Percentiles rank a stretch among this genome's conserved stretches.
Conservation (phyloP, 805 yeast genomes). For the Schwanniomyces yamadae region DNA sequence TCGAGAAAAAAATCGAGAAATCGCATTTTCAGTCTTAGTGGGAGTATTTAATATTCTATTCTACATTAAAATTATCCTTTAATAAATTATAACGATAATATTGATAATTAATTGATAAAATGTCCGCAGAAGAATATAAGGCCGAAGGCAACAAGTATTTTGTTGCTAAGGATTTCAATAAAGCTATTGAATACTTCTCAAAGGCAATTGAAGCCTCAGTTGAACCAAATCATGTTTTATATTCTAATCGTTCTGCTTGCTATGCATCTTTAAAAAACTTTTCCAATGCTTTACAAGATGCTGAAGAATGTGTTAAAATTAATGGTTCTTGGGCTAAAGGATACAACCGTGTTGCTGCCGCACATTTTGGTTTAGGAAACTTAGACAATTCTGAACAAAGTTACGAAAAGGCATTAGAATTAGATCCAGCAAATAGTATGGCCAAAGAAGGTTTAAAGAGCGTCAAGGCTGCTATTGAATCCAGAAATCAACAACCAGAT, state of each 20-base stretch:
- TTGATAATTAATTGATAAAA: no score
- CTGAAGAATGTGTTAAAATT: constrained; percentile 75
- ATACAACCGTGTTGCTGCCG: constrained; percentile 90
- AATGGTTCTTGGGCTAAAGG: constrained; percentile 95
- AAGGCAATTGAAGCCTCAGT: constrained; percentile 84
- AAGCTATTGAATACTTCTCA: constrained; percentile 78
- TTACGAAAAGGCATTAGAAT: constrained; percentile 75
- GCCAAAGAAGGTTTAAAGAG: constrained; percentile 79
- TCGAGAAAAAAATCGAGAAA: no score
- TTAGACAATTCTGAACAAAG: constrained; percentile 70
- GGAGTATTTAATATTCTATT: no score
- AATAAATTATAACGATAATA: no score
- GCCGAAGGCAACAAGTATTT: constrained; percentile 94
- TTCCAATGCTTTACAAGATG: constrained; percentile 76
- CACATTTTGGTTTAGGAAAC: constrained; percentile 81
- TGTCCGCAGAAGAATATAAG: constrained; percentile 71
- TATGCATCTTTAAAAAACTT: constrained; percentile 79
- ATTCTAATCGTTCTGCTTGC: constrained; percentile 91
- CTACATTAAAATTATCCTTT: no score
- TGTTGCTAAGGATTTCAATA: constrained; percentile 76
- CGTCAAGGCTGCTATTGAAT: constrained; percentile 58
- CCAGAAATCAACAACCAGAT: constrained; percentile 60
- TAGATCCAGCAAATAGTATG: constrained; percentile 80
- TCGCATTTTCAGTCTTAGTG: no score
- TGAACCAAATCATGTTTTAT: constrained; percentile 86